Evolutionary conservation across 768 basidiomycete genomes (phyloP), one percentile per base, ranked within the genome.

Genomic region (Lactarius sanguifluus): DNA sequence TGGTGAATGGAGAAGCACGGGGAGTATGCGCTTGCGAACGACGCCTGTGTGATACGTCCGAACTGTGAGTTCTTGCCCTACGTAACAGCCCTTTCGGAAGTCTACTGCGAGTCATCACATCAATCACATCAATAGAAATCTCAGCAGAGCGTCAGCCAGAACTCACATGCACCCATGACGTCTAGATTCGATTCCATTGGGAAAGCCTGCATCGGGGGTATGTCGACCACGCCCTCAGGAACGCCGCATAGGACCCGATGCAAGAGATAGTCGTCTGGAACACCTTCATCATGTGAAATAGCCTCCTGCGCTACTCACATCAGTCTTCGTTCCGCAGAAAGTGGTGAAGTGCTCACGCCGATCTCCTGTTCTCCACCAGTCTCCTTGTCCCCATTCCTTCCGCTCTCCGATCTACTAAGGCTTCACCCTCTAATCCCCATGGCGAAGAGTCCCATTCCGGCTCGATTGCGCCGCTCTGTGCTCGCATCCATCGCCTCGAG

Each of bases 101-200:
- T 98, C 94, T 74, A 98, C 96, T 90, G 81, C 54, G 60, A 50
- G 61, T 5, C 61, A 30, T 62, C 43, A 68, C 36, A 65, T 67
- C 40, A 60, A 38, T 57, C 59, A 43, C 70, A 63, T 60, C 47
- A 23, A 54, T 36, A 15, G 72, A 45, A 25, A 20, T n/a, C 20
- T 28, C 50, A 25, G 12, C 25, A 52, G 50, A 52, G 50, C 50
- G 50, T 25, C 50, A 25, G 50, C 12, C 5, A 52, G 12, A 32
- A 81, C 90, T 77, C 72, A 97, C 96, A 79, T 73, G 87, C 96
- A 59, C 95, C 94, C 91, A 98, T 98, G 50, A 91, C 79, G 75
- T 99, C 97, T 71, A 98, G 78, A 76, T 96, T 94, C 8, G 92
- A 94, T 69, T 99, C 96, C 81, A 98, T 89, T 5, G 97, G 97